Evolutionary conservation across 2,329 filamentous ascomycete species (phyloP), one percentile per base, ranked within the genome.

Genomic region (Xylariaceae sp.): DNA sequence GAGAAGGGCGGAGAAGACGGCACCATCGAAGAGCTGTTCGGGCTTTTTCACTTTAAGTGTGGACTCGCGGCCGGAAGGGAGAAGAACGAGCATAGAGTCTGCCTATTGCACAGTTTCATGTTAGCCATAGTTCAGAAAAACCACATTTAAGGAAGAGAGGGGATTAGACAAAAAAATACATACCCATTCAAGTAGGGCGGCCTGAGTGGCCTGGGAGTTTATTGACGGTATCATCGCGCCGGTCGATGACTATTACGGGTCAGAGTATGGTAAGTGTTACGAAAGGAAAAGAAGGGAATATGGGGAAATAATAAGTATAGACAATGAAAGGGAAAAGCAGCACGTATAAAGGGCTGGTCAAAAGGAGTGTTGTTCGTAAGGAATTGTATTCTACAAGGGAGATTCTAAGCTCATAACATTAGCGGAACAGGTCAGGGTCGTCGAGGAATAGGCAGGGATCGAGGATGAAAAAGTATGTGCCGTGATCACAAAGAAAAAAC

Each of bases 1-100:
- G 48, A 82, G 73, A 37, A 82, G 71, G 52, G 77, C 66, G 33
- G 73, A 77, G 53, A 82, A 73, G 23, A 76, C 63, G 47, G 74
- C 64, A 43, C 77, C 78, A 53, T 82, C 79, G 59, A 68, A 65
- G 37, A 79, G 68, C 42, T 77, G 70, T 41, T 74, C 68, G 40
- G 77, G 65, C n/a, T 71, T 73, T 52, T 71, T 71, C 58, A 72
- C 71, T 49, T 68, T 65, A 29, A 67, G 61, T 32, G 72, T 67
- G 40, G 75, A 63, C 22, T 71, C 52, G n/a, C 53, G 55, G 25
- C 49, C 50, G 39, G 54, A 52, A 6, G 53, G 48, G 23, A 59
- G 50, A 22, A 53, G 52, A 19, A 37, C 27, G 35, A 62, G 52
- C 57, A 63, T 63, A 21, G 54, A 52, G 49, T 62, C 54, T 36